Conservation (phyloP, 176 grass and related monocot species). For the Urochloa ruziziensis region DNA sequence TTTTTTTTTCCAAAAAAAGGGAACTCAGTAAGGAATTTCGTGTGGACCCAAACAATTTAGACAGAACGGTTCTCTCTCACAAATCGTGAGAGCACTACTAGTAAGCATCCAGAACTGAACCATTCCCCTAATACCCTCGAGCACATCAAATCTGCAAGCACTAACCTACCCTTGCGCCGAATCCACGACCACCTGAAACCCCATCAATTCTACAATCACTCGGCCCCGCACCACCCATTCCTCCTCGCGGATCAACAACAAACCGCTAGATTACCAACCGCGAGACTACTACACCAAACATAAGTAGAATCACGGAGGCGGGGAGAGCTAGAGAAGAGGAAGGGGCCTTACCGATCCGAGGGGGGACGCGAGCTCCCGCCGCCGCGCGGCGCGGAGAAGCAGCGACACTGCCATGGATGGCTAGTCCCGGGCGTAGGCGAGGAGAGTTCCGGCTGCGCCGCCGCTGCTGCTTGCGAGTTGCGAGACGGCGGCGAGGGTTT, state of each 20-base stretch:
- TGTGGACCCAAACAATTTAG: no score
- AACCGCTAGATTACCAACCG: not conserved
- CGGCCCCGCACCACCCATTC: not conserved
- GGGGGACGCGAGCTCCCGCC: conserved; percentile 57
- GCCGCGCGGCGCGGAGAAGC: conserved; percentile 54
- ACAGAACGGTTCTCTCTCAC: not conserved
- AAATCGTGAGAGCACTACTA: not conserved
- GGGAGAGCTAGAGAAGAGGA: not conserved
- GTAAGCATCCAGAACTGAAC: not conserved
- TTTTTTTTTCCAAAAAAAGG: no score
- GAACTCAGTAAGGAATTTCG: no score
- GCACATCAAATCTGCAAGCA: not conserved
- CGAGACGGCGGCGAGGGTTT: conserved; percentile 23
- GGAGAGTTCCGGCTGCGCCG: conserved; percentile 13
- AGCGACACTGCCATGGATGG: conserved; percentile 56
- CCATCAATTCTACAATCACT: no score
- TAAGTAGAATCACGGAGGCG: not conserved
- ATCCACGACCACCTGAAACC: no score
- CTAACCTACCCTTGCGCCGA: not conserved
- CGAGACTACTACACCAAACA: not conserved
- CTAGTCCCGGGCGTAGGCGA: not conserved
- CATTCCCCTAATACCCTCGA: not conserved
- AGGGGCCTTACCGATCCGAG: conserved; percentile 48
- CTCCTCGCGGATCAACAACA: not conserved
- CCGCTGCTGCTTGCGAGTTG: not conserved